phyloP scores from a whole-genome alignment of 2,329 filamentous ascomycete genomes.

The Pestalotiopsis sp. region DNA sequence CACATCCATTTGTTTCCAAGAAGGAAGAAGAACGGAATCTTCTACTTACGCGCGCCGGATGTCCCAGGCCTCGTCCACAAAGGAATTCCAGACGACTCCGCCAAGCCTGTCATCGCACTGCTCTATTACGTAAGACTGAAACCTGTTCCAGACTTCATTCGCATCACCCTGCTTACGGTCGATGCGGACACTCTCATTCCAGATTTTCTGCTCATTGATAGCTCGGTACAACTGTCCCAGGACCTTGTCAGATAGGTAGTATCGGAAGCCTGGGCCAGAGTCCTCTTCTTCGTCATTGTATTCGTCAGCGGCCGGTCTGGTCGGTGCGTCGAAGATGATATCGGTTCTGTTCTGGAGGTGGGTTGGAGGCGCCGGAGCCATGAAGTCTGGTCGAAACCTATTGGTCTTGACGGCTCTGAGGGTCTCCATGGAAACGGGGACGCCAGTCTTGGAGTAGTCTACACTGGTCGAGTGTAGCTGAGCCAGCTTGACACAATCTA shows the following conservation, averaged over 20 bases:
- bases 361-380: slow-evolving; percentile 48
- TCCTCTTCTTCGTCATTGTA: slow-evolving; percentile 53
- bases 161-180: slow-evolving; percentile 24
- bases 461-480: slow-evolving; percentile 71
- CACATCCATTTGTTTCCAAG: not conserved
- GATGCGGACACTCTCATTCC: slow-evolving; percentile 49
- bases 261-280: slow-evolving; percentile 48
- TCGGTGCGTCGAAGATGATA: slow-evolving; percentile 39
- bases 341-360: slow-evolving; percentile 47
- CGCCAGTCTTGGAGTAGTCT: slow-evolving; percentile 77
- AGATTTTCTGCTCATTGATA: slow-evolving; percentile 73
- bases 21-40: not conserved
- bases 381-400: slow-evolving; percentile 53
- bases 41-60: slow-evolving; percentile 48
- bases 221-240: slow-evolving; percentile 72
- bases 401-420: slow-evolving; percentile 41
- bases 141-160: slow-evolving; percentile 45
- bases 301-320: slow-evolving; percentile 34
- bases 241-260: slow-evolving; percentile 69
- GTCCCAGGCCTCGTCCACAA: slow-evolving; percentile 40
- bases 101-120: slow-evolving; percentile 31
- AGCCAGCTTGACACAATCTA: slow-evolving; percentile 57
- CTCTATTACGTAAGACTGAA: slow-evolving; percentile 33
- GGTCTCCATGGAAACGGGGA: slow-evolving; percentile 50
- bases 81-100: slow-evolving; percentile 35